phyloP scores from a whole-genome alignment of 164 flowering plant genomes.

The Berberis vulgaris region DNA sequence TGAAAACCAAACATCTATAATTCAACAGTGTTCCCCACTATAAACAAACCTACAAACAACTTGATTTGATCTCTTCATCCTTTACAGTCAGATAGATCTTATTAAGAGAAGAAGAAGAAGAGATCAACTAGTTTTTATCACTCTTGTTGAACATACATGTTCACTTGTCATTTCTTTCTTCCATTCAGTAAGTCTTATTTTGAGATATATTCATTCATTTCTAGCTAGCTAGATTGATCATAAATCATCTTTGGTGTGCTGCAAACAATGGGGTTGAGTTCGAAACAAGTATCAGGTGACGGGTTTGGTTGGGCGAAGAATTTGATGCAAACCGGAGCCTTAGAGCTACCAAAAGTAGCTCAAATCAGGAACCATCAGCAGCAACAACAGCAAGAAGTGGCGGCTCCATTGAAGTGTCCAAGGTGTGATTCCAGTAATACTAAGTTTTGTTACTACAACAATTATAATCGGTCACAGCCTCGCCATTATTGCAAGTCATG shows the following conservation, averaged over 20 bases:
- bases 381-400: constrained; percentile 18
- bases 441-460: constrained; percentile 84
- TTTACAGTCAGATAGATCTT: constrained; percentile 10
- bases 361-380: constrained; percentile 17
- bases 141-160: constrained; percentile 25
- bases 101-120: constrained; percentile 11
- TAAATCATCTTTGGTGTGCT: background rate
- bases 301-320: constrained; percentile 34
- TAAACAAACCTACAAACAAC: constrained; percentile 5
- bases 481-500: constrained; percentile 78
- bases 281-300: constrained; percentile 42
- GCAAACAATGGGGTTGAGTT: constrained; percentile 50
- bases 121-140: constrained; percentile 2
- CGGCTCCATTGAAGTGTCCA: constrained; percentile 55
- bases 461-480: constrained; percentile 74
- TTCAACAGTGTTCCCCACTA: constrained; percentile 3
- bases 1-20: constrained; percentile 1
- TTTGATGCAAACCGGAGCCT: constrained; percentile 15
- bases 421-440: constrained; percentile 69
- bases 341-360: constrained; percentile 24
- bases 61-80: constrained; percentile 8
- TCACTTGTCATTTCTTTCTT: constrained; percentile 21
- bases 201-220: background rate
- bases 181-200: constrained; percentile 13
- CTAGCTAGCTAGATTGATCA: background rate